Evolutionary conservation across 805 yeast genomes (phyloP).

Genomic region (Saturnispora besseyi): DNA sequence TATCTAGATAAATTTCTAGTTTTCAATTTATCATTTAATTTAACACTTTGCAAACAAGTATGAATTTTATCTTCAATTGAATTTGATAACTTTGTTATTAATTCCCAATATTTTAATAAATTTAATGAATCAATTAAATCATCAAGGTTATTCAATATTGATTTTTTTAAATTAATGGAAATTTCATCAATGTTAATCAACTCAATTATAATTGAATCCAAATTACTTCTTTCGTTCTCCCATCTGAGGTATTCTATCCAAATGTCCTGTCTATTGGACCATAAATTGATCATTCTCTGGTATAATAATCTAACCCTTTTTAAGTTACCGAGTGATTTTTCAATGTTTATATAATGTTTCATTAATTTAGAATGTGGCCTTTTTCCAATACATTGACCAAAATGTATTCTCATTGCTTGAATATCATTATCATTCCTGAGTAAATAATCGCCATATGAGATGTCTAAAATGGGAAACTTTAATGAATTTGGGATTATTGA

Average conservation of each 20-base stretch:
- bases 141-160: neutral
- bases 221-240: neutral
- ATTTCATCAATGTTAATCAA: neutral
- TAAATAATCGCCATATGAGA: conserved; percentile 57
- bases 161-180: neutral
- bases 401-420: conserved; percentile 47
- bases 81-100: neutral
- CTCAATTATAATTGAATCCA: neutral
- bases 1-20: conserved; percentile 49
- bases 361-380: conserved; percentile 53
- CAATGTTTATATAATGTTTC: conserved; percentile 58
- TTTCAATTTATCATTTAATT: neutral
- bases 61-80: neutral
- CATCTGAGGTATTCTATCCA: conserved; percentile 57
- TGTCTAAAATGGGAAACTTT: conserved; percentile 73
- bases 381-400: conserved; percentile 67
- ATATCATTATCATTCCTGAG: conserved; percentile 47
- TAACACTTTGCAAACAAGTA: conserved; percentile 1
- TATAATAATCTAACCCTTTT: conserved; percentile 70
- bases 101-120: neutral
- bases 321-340: conserved; percentile 62
- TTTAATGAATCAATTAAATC: neutral
- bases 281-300: conserved; percentile 51
- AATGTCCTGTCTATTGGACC: conserved; percentile 32
- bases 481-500: conserved; percentile 45